Evolutionary conservation across 305 asterid species (phyloP), one percentile per base, ranked within the genome.

Genomic region (Fraxinus nigra): DNA sequence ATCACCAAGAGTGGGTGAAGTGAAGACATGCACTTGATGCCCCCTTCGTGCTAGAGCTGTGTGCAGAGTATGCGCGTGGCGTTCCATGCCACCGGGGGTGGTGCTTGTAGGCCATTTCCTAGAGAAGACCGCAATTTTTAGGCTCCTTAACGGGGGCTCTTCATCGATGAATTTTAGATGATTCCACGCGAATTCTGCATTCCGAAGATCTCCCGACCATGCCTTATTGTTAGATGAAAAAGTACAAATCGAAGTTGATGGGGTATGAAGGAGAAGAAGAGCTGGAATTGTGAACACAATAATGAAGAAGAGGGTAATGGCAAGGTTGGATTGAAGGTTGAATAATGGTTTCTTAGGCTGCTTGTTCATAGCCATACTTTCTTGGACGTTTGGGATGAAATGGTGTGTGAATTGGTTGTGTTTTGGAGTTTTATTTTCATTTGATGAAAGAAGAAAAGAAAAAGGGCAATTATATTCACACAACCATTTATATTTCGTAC

Each of bases 31-130:
- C 1, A 92, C 90, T 26, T 75, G 83, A 48, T 95, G 99, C 0
- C 99, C 95, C 4, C 98, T 92, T 3, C 77, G 89, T 0, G 97
- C 91, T 22, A 95, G 89, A 26, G 95, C 90, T 5, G 88, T 87
- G 82, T 93, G 95, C 77, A 95, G 88, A 3, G 98, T 93, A 14
- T 91, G 86, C 0, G 99, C 98, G 80, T 93, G 99, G 10, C 97
- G 95, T 83, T 95, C 99, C 98, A 93, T 95, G 79, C 99, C 97
- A 30, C 98, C 98, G 0, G 97, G 98, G 75, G 82, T 72, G 79
- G 90, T 30, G 74, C 88, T 75, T 20, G 87, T 89, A 40, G 99
- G 99, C 99, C 99, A 95, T 83, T 95, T 95, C 65, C 98, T 80
- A 6, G 99, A 87, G 86, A 93, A 95, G n/a, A 95, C 99, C 1